Base-by-base conservation (phyloP, 2,329 filamentous ascomycete species). In the Scedosporium aurantiacum region DNA sequence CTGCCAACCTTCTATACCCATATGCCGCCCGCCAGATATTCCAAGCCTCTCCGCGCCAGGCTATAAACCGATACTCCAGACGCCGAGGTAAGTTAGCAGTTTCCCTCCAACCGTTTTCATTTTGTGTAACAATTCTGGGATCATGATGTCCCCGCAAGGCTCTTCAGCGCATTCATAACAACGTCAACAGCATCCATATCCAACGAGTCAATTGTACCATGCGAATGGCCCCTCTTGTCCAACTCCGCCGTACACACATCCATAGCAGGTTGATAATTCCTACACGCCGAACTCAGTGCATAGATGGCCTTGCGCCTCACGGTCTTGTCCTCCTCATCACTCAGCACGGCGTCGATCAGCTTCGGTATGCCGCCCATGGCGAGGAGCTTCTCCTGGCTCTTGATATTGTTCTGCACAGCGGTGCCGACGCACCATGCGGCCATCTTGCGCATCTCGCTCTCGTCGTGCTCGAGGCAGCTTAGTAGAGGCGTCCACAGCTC, bases 381-480 rank as follows among this genome's bases (percentile, higher is more conserved):
- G 27, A 83, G 66, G 61, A 85, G 73, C 59, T 83, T 84, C 76
- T 94, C 90, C 76, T 99, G 94, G 58, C 84, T 86, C 71, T 87
- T 88, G 67, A 83, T 81, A 74, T 99, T 97, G 77, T 99, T 99
- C 80, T 97, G 92, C 63, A 99, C 94, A 8, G 94, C 93, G 5
- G 92, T 97, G 58, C 90, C 91, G 63, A 94, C 78, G 76, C 91
- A 97, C 90, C 91, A 96, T n/a, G 91, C 91, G 2, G 93, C 92
- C 83, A 91, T 91, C 68, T 80, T 85, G 65, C 92, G 81, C 69
- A 96, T 78, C 65, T 94, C 89, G 5, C 79, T 71, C 69, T 94
- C 87, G 10, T 82, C 79, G 68, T 86, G 81, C 58, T 80, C 78
- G 14, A 99, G 79, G 65, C 88, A 84, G 7, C 79, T 75, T 10